Evolutionary conservation across 2,329 filamentous ascomycete genomes (phyloP).

Genomic region (Cordyceps militaris): DNA sequence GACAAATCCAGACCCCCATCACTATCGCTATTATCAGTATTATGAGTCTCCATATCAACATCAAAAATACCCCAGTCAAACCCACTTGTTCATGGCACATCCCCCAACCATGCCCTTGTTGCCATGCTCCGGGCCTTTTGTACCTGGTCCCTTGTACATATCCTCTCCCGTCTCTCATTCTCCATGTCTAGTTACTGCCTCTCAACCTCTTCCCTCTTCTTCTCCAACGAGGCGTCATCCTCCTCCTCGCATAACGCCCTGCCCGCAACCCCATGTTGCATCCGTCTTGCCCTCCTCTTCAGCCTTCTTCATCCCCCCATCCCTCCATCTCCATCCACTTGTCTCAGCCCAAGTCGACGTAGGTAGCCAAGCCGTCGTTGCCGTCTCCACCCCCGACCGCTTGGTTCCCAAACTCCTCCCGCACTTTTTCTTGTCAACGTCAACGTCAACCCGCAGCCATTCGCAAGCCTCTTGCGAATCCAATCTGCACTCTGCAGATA

Average conservation of each 20-base stretch:
- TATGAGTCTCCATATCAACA: not conserved
- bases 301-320: not conserved
- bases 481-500: not conserved
- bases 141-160: not conserved
- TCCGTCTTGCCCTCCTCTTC: no score
- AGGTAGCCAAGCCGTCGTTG: not conserved
- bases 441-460: conserved; percentile 5
- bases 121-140: not conserved
- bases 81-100: not conserved
- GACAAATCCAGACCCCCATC: no score
- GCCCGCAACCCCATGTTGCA: not conserved
- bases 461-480: conserved; percentile 11
- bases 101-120: not conserved
- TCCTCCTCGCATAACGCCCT: no score
- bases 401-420: not conserved
- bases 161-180: not conserved
- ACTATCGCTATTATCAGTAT: not conserved
- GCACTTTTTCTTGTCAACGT: conserved; percentile 2
- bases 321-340: not conserved
- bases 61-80: not conserved
- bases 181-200: not conserved
- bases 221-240: not conserved
- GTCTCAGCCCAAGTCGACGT: not conserved
- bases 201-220: not conserved
- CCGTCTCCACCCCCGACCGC: conserved; percentile 2